These are phyloP conservation scores for Calycina marina DNA, from an alignment of 2,329 filamentous ascomycete genomes.

Conservation along the genomic window DNA sequence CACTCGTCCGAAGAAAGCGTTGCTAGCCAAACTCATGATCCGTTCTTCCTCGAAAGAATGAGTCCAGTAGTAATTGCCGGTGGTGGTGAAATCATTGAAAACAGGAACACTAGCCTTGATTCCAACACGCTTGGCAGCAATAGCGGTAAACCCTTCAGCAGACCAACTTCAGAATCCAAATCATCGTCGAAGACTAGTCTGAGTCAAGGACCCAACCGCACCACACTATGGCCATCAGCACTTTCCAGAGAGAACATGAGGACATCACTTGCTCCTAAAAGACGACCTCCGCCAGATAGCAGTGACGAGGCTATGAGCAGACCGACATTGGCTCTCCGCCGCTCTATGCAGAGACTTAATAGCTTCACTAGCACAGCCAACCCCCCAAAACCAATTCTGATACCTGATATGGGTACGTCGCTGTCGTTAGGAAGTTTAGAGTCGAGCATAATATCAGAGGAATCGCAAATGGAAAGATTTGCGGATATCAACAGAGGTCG, in stretches of 20 bases:
- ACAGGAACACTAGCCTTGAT: slow-evolving; percentile 38
- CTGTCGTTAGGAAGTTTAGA: slow-evolving; percentile 42
- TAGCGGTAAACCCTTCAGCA: slow-evolving; percentile 29
- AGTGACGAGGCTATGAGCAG: slow-evolving; percentile 39
- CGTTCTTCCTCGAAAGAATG: slow-evolving; percentile 46
- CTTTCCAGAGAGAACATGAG: slow-evolving; percentile 3
- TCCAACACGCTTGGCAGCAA: slow-evolving; percentile 34
- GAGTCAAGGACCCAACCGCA: slow-evolving; percentile 25
- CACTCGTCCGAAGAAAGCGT: slow-evolving; percentile 37
- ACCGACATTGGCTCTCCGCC: slow-evolving; percentile 37
- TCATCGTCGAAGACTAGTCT: slow-evolving; percentile 18
- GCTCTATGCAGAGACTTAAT: slow-evolving; percentile 38
- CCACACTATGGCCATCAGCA: slow-evolving; percentile 39
- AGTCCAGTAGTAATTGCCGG: slow-evolving; percentile 51
- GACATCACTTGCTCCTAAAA: slow-evolving; percentile 9
- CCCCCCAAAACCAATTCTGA: slow-evolving; percentile 39
- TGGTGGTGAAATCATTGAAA: slow-evolving; percentile 44
- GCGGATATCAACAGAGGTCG: slow-evolving; percentile 24
- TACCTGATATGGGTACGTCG: slow-evolving; percentile 25
- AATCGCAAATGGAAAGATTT: slow-evolving; percentile 27
- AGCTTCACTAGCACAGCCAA: slow-evolving; percentile 30
- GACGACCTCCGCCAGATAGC: slow-evolving; percentile 32
- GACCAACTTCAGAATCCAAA: slow-evolving; percentile 30
- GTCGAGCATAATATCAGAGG: slow-evolving; percentile 41
- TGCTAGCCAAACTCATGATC: slow-evolving; percentile 31